Conservation (phyloP, 2,329 filamentous ascomycete species). For the Pseudocercospora cruenta region DNA sequence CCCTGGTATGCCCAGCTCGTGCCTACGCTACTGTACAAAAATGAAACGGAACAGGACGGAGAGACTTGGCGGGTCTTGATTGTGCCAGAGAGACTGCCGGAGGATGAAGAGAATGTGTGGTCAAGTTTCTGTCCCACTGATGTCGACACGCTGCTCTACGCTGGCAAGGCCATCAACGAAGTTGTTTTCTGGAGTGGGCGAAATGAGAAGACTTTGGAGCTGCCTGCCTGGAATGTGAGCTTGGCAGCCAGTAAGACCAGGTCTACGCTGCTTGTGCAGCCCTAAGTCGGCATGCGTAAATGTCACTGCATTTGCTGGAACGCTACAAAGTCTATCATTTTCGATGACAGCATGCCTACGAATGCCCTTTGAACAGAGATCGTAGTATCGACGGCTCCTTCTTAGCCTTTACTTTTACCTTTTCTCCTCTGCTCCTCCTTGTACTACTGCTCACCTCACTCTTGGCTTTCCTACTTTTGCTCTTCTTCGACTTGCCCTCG, state of each 20-base stretch:
- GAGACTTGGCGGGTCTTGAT: constrained; percentile 35
- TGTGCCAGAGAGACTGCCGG: constrained; percentile 20
- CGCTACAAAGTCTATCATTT: not conserved
- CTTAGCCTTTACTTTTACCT: constrained; percentile 34
- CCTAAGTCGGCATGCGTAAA: not conserved
- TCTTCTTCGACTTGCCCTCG: constrained; percentile 40
- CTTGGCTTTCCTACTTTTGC: constrained; percentile 38
- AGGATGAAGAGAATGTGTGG: constrained; percentile 18
- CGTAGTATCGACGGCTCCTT: constrained; percentile 49
- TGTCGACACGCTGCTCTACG: constrained; percentile 31
- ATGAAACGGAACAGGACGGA: constrained; percentile 30
- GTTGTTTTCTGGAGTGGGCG: constrained; percentile 35
- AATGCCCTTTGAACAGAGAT: constrained; percentile 44
- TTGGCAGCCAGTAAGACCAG: not conserved
- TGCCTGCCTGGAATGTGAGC: constrained; percentile 34
- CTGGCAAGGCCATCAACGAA: constrained; percentile 35
- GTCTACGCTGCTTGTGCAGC: not conserved
- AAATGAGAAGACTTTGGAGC: constrained; percentile 24
- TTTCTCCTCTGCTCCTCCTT: constrained; percentile 24
- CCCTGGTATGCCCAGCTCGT: constrained; percentile 33
- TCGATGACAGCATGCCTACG: not conserved
- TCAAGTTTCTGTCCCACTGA: constrained; percentile 34
- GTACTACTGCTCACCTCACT: constrained; percentile 28
- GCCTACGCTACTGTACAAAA: constrained; percentile 35
- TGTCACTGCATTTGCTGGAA: not conserved